Evolutionary conservation across 2,329 filamentous ascomycete species (phyloP), one percentile per base, ranked within the genome.

Genomic region (Pseudohalonectria lignicola): DNA sequence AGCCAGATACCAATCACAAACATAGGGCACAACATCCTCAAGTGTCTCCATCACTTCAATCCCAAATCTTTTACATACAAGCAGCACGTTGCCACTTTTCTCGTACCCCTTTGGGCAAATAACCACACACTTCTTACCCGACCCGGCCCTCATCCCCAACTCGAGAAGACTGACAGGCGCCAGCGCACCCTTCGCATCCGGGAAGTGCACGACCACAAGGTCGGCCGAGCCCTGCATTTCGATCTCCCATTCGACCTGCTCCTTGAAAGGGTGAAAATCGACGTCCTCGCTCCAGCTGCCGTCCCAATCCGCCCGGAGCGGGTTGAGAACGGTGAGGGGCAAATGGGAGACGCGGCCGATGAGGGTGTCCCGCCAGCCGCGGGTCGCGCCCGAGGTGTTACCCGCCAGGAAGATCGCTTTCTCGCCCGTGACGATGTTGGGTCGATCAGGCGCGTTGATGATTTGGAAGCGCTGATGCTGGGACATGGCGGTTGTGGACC

Each of bases 211-310:
- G 18, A 70, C 67, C 6, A 80, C 56, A 5, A 80, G 48, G 45
- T 69, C 63, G 0, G 71, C 71, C 1, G 44, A 43, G 12, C 73
- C 66, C 44, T 75, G 67, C 53, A 64, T 72, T 13, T 67, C 60
- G 2, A 81, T 60, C 57, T 82, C 78, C 76, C 78, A 82, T 21
- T 64, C 54, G 0, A 75, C 64, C 50, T 82, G 78, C 29, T 66
- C 54, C 8, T 53, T 53, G 54, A 73, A 80, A 0, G 56, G 62
- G 3, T 45, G 43, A 41, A 66, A 66, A 0, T 56, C 52, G 15
- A 65, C 55, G 35, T 75, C 66, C 38, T 76, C 69, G 12, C 44
- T 54, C 65, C 71, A 75, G 2, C 55, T 63, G 8, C 52, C 49
- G 47, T 77, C 66, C 78, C 76, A 82, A 49, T 72, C 63, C 5